Evolutionary conservation across 2,329 filamentous ascomycete species (phyloP).

Genomic region (Ampelomyces quisqualis): DNA sequence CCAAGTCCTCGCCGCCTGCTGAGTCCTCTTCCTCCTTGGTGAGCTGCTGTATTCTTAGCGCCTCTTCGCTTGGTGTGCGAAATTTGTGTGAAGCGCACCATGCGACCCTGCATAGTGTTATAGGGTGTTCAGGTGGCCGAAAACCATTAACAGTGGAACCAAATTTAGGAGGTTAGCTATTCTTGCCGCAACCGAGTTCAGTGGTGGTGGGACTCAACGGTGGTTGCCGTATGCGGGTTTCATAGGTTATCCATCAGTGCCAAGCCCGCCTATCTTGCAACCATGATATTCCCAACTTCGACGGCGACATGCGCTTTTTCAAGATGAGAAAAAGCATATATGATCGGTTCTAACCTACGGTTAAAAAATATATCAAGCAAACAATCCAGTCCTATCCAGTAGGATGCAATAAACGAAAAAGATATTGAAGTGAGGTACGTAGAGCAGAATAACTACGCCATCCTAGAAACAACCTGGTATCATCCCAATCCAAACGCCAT

Average conservation of each 20-base stretch:
- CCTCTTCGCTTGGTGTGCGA: conserved; percentile 4
- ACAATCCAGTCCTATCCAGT: no score
- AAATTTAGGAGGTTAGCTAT: no score
- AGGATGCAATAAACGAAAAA: background rate
- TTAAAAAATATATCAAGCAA: no score
- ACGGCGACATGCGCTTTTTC: no score
- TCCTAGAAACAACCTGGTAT: conserved; percentile 4
- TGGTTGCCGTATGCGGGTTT: no score
- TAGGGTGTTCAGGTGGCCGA: background rate
- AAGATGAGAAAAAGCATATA: no score
- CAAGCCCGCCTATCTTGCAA: no score
- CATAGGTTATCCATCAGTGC: no score
- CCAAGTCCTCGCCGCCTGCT: conserved; percentile 74
- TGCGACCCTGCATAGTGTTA: conserved; percentile 46
- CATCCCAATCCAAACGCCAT: conserved; percentile 4
- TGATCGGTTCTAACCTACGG: no score
- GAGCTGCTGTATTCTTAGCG: conserved; percentile 60
- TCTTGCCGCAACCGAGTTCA: background rate
- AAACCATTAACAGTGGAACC: no score
- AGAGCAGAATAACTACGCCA: background rate
- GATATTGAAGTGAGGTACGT: background rate
- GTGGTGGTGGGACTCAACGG: background rate
- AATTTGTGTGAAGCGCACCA: conserved; percentile 40
- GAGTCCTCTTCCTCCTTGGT: conserved; percentile 86
- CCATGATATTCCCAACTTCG: no score